phyloP scores from a whole-genome alignment of 2,329 filamentous ascomycete genomes.

The Talaromyces sp. region DNA sequence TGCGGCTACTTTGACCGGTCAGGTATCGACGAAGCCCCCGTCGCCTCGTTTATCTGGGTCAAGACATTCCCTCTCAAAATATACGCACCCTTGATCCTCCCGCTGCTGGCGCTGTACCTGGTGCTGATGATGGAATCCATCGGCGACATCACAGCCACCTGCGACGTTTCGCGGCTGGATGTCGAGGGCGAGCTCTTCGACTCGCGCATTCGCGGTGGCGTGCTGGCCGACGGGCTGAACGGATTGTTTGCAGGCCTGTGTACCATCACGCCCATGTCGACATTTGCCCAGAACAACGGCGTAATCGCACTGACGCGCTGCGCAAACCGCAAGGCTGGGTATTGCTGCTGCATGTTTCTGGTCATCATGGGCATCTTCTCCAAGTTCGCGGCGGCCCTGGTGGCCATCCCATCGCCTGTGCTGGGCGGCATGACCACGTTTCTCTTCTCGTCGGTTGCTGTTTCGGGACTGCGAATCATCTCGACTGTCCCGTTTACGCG shows the following conservation, averaged over 20 bases:
- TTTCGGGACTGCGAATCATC: slow-evolving; percentile 63
- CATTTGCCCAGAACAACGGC: slow-evolving; percentile 65
- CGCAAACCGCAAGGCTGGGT: slow-evolving; percentile 63
- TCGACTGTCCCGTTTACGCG: slow-evolving; percentile 58
- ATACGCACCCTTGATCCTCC: slow-evolving; percentile 62
- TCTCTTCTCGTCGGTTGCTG: slow-evolving; percentile 60
- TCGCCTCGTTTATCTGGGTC: slow-evolving; percentile 65
- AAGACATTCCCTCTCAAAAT: slow-evolving; percentile 61
- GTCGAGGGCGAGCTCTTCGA: slow-evolving; percentile 62
- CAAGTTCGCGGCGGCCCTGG: slow-evolving; percentile 64
- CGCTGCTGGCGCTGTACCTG: slow-evolving; percentile 53
- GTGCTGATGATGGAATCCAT: slow-evolving; percentile 65
- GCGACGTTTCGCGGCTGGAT: slow-evolving; percentile 59
- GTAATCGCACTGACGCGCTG: slow-evolving; percentile 64
- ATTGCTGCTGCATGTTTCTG: slow-evolving; percentile 61
- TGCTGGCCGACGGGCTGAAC: slow-evolving; percentile 62
- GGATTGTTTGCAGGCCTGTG: slow-evolving; percentile 58
- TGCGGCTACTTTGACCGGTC: slow-evolving; percentile 60
- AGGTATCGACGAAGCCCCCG: slow-evolving; percentile 56
- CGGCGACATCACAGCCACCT: slow-evolving; percentile 63
- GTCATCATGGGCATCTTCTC: slow-evolving; percentile 65
- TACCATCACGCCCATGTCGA: slow-evolving; percentile 64
- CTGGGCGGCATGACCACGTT: slow-evolving; percentile 54
- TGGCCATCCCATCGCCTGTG: slow-evolving; percentile 54
- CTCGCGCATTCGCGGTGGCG: slow-evolving; percentile 63